Percentiles rank a stretch among this genome's conserved stretches.
Conservation (phyloP, 2,329 filamentous ascomycete genomes). For the Calcarisporium arbuscula region DNA sequence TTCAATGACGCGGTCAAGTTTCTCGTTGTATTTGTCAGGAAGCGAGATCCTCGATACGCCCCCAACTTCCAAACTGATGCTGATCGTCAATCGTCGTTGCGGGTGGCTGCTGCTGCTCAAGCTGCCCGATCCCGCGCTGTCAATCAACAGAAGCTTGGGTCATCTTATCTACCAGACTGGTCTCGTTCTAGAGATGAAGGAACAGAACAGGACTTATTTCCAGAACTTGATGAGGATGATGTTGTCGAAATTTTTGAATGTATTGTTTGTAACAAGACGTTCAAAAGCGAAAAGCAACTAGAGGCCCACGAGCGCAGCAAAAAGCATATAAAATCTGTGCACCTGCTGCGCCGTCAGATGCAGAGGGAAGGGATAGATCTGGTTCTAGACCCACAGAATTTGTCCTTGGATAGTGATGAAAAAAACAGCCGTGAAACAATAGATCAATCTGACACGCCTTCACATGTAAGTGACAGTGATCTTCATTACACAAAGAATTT, state of each 20-base stretch:
- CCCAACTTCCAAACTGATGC: constrained; percentile 71
- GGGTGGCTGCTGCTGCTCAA: constrained; percentile 75
- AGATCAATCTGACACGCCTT: too few species aligned
- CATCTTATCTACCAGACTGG: constrained; percentile 68
- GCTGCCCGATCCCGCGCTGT: constrained; percentile 76
- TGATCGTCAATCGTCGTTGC: constrained; percentile 71
- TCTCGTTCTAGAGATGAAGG: constrained; percentile 52
- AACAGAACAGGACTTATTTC: constrained; percentile 56
- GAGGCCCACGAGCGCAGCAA: constrained; percentile 93
- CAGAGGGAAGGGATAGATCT: constrained; percentile 66
- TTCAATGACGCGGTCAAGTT: constrained; percentile 91
- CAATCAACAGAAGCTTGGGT: constrained; percentile 66
- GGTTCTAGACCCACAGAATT: constrained; percentile 30
- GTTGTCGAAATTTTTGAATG: constrained; percentile 64
- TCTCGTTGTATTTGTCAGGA: constrained; percentile 81
- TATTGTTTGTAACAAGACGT: constrained; percentile 68
- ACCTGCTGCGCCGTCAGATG: constrained; percentile 77
- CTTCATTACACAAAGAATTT: constrained; percentile 42
- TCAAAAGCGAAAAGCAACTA: constrained; percentile 88
- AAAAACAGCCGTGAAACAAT: constrained; percentile 3
- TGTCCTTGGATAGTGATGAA: background rate
- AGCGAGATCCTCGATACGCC: constrained; percentile 81
- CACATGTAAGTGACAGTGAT: constrained; percentile 17
- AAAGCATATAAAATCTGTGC: constrained; percentile 84
- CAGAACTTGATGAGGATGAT: constrained; percentile 46